These are phyloP conservation scores for Colletotrichum acutatum DNA, from an alignment of 2,329 filamentous ascomycete genomes.

Conservation along the genomic window DNA sequence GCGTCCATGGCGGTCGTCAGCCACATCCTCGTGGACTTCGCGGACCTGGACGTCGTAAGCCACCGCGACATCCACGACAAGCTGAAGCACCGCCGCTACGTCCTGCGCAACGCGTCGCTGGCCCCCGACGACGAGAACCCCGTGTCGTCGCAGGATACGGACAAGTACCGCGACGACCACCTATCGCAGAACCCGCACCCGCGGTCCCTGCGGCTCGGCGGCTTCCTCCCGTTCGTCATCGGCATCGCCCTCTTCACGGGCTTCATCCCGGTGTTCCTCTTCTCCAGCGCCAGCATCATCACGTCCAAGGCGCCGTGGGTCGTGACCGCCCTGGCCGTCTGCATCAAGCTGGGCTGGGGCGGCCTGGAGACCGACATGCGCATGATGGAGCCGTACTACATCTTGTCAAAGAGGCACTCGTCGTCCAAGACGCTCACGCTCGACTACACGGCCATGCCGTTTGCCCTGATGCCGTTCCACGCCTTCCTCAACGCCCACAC, in stretches of 20 bases:
- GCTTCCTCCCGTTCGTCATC: conserved; percentile 69
- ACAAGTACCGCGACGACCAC: conserved; percentile 60
- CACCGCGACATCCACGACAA: conserved; percentile 75
- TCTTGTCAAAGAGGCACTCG: conserved; percentile 74
- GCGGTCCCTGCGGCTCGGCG: conserved; percentile 71
- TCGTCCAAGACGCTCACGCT: conserved; percentile 73
- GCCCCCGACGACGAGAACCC: conserved; percentile 69
- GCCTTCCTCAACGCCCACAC: conserved; percentile 73
- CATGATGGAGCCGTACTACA: conserved; percentile 80
- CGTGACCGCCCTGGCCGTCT: conserved; percentile 72
- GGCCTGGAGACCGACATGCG: conserved; percentile 76
- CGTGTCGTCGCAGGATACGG: conserved; percentile 51
- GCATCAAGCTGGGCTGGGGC: conserved; percentile 75
- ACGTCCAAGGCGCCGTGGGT: conserved; percentile 73
- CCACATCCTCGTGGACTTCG: conserved; percentile 80
- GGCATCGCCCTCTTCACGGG: conserved; percentile 66
- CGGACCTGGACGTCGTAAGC: conserved; percentile 74
- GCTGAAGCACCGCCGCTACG: conserved; percentile 74
- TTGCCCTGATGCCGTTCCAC: conserved; percentile 71
- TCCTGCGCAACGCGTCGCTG: conserved; percentile 76
- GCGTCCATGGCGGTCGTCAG: conserved; percentile 80
- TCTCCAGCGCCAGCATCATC: conserved; percentile 63
- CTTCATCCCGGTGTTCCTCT: conserved; percentile 72
- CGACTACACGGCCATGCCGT: conserved; percentile 79
- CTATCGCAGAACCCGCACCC: conserved; percentile 73